A percentile compares a stretch with the other conserved stretches of the same genome.
Conservation (phyloP, 2,329 filamentous ascomycete genomes). For the Pochonia chlamydosporia region DNA sequence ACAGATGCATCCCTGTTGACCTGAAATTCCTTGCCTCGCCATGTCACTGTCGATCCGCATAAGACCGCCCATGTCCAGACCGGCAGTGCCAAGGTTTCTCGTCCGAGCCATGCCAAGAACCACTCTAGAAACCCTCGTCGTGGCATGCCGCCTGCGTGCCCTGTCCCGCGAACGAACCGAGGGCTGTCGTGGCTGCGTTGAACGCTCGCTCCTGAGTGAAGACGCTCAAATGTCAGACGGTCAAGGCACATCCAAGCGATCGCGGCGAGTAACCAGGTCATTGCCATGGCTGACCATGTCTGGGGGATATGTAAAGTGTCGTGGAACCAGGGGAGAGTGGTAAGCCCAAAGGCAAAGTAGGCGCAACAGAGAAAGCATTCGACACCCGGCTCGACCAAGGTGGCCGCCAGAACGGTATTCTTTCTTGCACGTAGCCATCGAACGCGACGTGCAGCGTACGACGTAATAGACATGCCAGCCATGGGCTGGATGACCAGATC, state of each 20-base stretch:
- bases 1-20: constrained; percentile 84
- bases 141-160: constrained; percentile 30
- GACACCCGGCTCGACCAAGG: constrained; percentile 86
- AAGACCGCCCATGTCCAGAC: constrained; percentile 89
- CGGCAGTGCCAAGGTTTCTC: constrained; percentile 76
- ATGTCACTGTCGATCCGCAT: constrained; percentile 80
- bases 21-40: constrained; percentile 77
- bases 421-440: constrained; percentile 92
- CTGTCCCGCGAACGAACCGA: constrained; percentile 55
- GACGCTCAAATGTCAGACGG: constrained; percentile 62
- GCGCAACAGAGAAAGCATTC: constrained; percentile 80
- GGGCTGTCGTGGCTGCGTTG: constrained; percentile 70
- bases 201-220: constrained; percentile 69
- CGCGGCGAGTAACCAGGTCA: constrained; percentile 63
- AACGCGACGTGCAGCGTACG: constrained; percentile 75
- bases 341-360: constrained; percentile 74
- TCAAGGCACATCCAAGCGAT: constrained; percentile 69
- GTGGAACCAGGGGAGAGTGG: constrained; percentile 62
- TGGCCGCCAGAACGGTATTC: constrained; percentile 85
- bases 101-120: constrained; percentile 75
- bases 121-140: constrained; percentile 61
- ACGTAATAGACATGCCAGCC: constrained; percentile 67
- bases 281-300: constrained; percentile 62
- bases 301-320: constrained; percentile 45
- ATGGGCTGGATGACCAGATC: constrained; percentile 90